These are phyloP conservation scores for Niebla homalea DNA, from an alignment of 495 filamentous ascomycete genomes.

Conservation along the genomic window DNA sequence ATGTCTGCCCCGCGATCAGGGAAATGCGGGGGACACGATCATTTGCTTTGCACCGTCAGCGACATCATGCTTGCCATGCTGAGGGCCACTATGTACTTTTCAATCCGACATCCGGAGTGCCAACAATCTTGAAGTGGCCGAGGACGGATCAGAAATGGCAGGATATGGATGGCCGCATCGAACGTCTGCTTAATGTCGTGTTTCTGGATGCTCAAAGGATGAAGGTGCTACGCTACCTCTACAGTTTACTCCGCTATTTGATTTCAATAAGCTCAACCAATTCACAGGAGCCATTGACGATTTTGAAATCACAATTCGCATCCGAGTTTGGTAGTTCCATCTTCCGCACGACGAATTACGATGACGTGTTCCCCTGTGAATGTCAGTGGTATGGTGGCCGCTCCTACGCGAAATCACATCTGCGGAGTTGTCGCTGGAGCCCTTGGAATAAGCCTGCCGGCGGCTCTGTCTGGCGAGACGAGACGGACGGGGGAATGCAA, in stretches of 20 bases:
- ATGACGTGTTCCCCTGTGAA: slow-evolving; percentile 1
- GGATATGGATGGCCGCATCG: slow-evolving; percentile 12
- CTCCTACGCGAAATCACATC: not conserved
- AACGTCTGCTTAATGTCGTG: slow-evolving; percentile 12
- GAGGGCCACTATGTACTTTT: slow-evolving; percentile 12
- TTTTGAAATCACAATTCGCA: slow-evolving; percentile 7
- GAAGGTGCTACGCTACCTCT: slow-evolving; percentile 10
- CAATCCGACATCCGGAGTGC: not conserved
- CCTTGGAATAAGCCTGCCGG: not conserved
- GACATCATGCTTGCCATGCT: not conserved
- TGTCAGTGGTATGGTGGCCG: slow-evolving; percentile 10
- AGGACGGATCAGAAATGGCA: not conserved
- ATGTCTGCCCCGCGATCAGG: slow-evolving; percentile 5
- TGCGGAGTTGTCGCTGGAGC: not conserved
- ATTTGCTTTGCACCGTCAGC: slow-evolving; percentile 7
- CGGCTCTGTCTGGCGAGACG: not conserved
- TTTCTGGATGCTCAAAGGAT: slow-evolving; percentile 7
- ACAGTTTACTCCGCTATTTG: slow-evolving; percentile 8
- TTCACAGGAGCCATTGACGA: not conserved
- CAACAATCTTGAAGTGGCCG: slow-evolving; percentile 5
- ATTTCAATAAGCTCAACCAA: not conserved
- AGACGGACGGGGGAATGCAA: not conserved
- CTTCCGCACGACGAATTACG: not conserved
- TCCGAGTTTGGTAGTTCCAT: slow-evolving; percentile 6
- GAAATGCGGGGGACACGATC: slow-evolving; percentile 5